Evolutionary conservation across 106 monocot genomes (phyloP).

Genomic region (Phalaenopsis aphrodite): DNA sequence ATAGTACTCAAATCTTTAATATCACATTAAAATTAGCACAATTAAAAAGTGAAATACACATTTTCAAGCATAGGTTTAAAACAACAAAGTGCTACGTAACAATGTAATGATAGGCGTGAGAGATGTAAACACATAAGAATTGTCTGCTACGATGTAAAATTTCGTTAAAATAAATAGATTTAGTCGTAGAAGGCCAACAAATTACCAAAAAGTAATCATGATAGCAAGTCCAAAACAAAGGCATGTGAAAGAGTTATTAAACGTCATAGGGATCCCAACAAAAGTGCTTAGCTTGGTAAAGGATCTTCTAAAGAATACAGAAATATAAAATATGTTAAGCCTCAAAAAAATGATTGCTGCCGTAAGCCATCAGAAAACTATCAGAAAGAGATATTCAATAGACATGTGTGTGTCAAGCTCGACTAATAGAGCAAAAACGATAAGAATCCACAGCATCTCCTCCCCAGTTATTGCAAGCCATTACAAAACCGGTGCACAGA

Average conservation of each 20-base stretch:
- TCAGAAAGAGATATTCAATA: not conserved
- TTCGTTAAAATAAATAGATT: too few species aligned
- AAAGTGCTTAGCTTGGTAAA: not conserved
- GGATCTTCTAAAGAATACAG: not conserved
- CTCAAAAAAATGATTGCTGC: not conserved
- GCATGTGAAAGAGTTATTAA: not conserved
- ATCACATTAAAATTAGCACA: too few species aligned
- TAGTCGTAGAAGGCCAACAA: not conserved
- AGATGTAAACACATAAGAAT: too few species aligned
- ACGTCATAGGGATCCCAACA: not conserved
- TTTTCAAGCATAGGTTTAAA: too few species aligned
- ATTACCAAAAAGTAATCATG: not conserved
- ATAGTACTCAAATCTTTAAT: too few species aligned
- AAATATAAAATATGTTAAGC: not conserved
- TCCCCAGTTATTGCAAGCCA: not conserved
- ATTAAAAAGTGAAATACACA: too few species aligned
- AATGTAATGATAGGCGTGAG: too few species aligned
- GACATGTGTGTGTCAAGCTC: too few species aligned
- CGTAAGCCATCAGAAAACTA: not conserved
- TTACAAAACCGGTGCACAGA: not conserved
- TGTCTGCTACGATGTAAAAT: too few species aligned
- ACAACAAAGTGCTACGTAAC: too few species aligned
- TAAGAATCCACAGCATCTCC: too few species aligned
- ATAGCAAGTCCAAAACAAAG: not conserved
- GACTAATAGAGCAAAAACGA: not conserved